Base-by-base conservation (phyloP, 1,284 basidiomycete genomes). In the Thelephora terrestris region DNA sequence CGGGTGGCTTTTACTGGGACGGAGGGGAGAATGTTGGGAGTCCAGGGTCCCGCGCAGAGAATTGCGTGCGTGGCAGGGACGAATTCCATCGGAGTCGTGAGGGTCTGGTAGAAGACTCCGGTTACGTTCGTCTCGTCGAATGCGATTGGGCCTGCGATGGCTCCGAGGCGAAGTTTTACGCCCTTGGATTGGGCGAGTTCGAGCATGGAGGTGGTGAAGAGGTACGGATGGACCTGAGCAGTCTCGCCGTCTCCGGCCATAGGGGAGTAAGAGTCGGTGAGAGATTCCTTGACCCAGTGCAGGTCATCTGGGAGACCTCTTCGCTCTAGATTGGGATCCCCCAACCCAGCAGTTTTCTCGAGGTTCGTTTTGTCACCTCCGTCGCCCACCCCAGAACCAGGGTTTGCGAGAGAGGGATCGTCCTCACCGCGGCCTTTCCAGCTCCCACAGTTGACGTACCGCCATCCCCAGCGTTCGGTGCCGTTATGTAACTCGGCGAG, bases 21-120 rank as follows among this genome's bases (percentile, higher is more conserved):
- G 6, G 64, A 55, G 10, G 71, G 65, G 29, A 69, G 51, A 50
- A 86, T 59, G 7, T 57, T 61, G 9, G 89, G 76, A 0, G 91
- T 90, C 93, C 93, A 97, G 1, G 90, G 88, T 12, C 92, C 92
- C 10, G 87, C 86, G 25, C 84, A 76, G 47, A 96, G 64, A 29
- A 95, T 70, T 46, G 94, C 73, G 50, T 80, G 70, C 3, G 80
- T 80, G 23, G 83, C 81, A 2, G 67, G 59, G 24, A 82, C 58
- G 10, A 60, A 66, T 40, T 52, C 40, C 20, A 61, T 58, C 18
- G 64, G 57, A 39, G 73, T 67, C 7, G 56, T 53, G 3, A 32
- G 29, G 14, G 29, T 10, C 9, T 32, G 29, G 60, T 78, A 82
- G 32, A 71, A 67, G 34, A 84, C 75, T 4, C 76, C 74, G 14